Evolutionary conservation across 257 asterid species (phyloP).

Genomic region (Echium plantagineum): DNA sequence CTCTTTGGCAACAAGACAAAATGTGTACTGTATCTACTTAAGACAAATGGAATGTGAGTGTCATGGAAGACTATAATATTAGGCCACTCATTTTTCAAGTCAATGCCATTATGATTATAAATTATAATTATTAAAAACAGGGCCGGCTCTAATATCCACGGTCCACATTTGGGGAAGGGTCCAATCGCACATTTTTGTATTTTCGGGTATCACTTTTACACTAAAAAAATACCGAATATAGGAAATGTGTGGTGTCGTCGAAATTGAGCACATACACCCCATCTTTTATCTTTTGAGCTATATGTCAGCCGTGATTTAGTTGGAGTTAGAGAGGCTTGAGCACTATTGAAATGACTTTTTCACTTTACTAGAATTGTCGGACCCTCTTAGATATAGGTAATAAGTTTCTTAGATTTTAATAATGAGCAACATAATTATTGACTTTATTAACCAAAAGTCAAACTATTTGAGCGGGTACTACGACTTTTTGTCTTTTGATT

Average conservation of each 20-base stretch:
- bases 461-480: conserved; percentile 7
- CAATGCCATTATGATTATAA: background rate
- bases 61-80: background rate
- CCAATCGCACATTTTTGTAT: no score
- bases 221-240: no score
- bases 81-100: background rate
- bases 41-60: background rate
- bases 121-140: background rate
- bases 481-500: no score
- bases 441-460: conserved; percentile 10
- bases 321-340: conserved; percentile 19
- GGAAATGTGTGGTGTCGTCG: no score
- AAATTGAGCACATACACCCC: conserved; percentile 12
- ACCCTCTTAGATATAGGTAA: conserved; percentile 39
- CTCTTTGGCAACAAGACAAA: conserved; percentile 1
- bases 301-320: conserved; percentile 26
- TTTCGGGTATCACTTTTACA: no score
- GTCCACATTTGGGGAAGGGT: no score
- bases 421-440: background rate
- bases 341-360: conserved; percentile 28
- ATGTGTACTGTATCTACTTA: background rate
- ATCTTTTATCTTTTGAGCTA: conserved; percentile 7
- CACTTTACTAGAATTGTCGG: conserved; percentile 29
- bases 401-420: conserved; percentile 4
- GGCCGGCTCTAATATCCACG: no score